Conservation (phyloP, 495 filamentous ascomycete genomes). For the Chaetomium fimeti region DNA sequence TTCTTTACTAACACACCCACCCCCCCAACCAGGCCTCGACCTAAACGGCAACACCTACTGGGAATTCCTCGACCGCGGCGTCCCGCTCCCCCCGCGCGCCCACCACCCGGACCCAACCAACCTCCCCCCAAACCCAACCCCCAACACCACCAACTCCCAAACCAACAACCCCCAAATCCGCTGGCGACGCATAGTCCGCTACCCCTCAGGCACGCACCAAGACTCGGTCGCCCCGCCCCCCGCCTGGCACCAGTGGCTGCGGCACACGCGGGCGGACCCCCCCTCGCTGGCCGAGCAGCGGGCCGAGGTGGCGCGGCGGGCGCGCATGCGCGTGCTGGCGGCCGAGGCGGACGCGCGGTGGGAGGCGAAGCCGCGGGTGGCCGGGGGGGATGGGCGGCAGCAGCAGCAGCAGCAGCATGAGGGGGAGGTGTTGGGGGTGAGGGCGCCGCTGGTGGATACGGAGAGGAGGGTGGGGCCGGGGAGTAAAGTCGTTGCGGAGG, state of each 20-base stretch:
- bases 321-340: conserved; percentile 69
- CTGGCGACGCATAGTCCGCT: conserved; percentile 68
- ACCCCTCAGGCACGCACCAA: conserved; percentile 58
- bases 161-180: too few relatives aligned
- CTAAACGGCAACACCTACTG: conserved; percentile 90
- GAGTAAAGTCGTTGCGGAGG: neutral
- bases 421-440: conserved; percentile 1
- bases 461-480: conserved; percentile 3
- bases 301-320: conserved; percentile 64
- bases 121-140: conserved; percentile 16
- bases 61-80: conserved; percentile 68
- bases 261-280: conserved; percentile 67
- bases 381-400: conserved; percentile 26
- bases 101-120: conserved; percentile 35
- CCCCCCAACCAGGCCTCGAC: conserved; percentile 63
- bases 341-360: conserved; percentile 80
- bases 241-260: conserved; percentile 96
- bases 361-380: conserved; percentile 63
- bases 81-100: too few relatives aligned
- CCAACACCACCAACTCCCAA: too few relatives aligned
- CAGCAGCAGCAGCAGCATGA: neutral
- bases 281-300: conserved; percentile 75
- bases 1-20: neutral
- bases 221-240: conserved; percentile 63
- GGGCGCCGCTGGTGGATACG: conserved; percentile 12